Conservation (phyloP, 2,329 filamentous ascomycete species). For the Bretziella fagacearum region DNA sequence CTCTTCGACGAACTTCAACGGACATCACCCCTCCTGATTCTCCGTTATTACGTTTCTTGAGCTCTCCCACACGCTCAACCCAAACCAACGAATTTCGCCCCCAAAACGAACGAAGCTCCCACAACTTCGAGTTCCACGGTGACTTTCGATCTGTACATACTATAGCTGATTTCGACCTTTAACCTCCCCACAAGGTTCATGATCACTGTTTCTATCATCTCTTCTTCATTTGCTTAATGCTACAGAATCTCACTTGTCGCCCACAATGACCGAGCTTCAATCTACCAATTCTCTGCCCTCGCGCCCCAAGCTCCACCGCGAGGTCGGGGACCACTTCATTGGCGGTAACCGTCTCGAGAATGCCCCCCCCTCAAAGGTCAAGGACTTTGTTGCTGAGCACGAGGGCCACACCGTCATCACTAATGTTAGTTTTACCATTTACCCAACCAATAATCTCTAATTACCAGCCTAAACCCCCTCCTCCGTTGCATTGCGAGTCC, state of each 20-base stretch:
- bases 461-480: neutral
- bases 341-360: conserved; percentile 77
- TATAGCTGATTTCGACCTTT: conserved; percentile 6
- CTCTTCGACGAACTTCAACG: conserved; percentile 11
- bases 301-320: conserved; percentile 41
- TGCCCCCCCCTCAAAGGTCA: conserved; percentile 71
- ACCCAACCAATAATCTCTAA: too few species aligned
- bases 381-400: conserved; percentile 82
- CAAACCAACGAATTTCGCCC: conserved; percentile 3
- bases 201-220: conserved; percentile 1
- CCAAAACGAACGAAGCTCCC: conserved; percentile 11
- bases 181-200: conserved; percentile 7
- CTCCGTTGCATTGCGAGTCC: neutral
- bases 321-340: conserved; percentile 84
- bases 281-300: conserved; percentile 30
- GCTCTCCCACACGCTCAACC: conserved; percentile 9
- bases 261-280: conserved; percentile 33
- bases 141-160: neutral
- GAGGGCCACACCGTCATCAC: conserved; percentile 97
- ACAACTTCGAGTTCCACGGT: conserved; percentile 11
- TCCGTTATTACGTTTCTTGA: conserved; percentile 10
- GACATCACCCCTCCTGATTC: conserved; percentile 13
- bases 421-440: conserved; percentile 49
- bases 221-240: conserved; percentile 8
- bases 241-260: conserved; percentile 12